phyloP scores from a whole-genome alignment of 2,329 filamentous ascomycete species.

The Microdochium bolleyi region DNA sequence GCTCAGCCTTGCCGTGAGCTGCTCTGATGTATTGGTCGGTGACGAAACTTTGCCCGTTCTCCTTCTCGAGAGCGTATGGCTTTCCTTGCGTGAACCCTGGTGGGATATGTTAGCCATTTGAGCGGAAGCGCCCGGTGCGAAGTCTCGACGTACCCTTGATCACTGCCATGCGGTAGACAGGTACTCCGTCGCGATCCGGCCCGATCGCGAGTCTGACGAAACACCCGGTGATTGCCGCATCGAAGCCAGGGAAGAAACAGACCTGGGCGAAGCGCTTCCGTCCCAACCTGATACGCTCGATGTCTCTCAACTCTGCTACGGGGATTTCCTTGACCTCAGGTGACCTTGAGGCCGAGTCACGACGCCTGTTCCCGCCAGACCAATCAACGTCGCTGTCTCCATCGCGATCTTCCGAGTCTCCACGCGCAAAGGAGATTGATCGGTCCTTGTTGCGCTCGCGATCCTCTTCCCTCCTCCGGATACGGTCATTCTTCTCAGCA shows the following conservation, averaged over 20 bases:
- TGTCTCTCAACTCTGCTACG: slow-evolving; percentile 68
- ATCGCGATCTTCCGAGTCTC: slow-evolving; percentile 46
- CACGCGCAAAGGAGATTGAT: slow-evolving; percentile 28
- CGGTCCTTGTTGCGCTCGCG: slow-evolving; percentile 46
- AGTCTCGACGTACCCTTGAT: slow-evolving; percentile 61
- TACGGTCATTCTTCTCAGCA: slow-evolving; percentile 57
- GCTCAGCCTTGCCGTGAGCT: slow-evolving; percentile 74
- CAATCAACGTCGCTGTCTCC: slow-evolving; percentile 77
- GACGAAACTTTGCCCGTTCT: slow-evolving; percentile 67
- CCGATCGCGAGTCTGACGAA: slow-evolving; percentile 82
- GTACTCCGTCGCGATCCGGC: slow-evolving; percentile 61
- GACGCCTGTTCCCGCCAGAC: slow-evolving; percentile 45
- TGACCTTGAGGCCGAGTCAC: slow-evolving; percentile 37
- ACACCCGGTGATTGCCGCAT: slow-evolving; percentile 71
- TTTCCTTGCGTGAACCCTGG: slow-evolving; percentile 69
- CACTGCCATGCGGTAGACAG: slow-evolving; percentile 78
- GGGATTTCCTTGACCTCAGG: slow-evolving; percentile 57
- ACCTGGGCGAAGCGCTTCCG: slow-evolving; percentile 82
- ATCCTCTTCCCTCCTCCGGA: slow-evolving; percentile 55
- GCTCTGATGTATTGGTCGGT: slow-evolving; percentile 81
- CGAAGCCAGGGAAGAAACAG: slow-evolving; percentile 89
- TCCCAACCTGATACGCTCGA: slow-evolving; percentile 76
- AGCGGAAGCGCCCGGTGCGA: neutral
- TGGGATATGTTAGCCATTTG: slow-evolving; percentile 10
- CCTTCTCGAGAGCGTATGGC: slow-evolving; percentile 72